Evolutionary conservation across 2,329 filamentous ascomycete genomes (phyloP).

Genomic region (Parafenestella ontariensis): DNA sequence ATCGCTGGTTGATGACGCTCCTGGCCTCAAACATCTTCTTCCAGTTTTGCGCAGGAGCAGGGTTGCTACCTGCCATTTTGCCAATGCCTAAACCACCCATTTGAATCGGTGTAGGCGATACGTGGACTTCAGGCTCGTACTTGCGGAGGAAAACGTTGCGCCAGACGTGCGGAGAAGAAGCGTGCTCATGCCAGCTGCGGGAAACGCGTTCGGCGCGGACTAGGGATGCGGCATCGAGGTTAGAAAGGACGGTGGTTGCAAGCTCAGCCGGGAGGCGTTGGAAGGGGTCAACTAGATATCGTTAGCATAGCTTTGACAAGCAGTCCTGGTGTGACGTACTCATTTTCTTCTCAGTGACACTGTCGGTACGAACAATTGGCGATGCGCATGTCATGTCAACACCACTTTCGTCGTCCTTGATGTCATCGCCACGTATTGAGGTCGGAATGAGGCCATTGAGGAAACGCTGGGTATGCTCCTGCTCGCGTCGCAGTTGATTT

Average conservation of each 20-base stretch:
- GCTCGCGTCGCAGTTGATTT: conserved; percentile 36
- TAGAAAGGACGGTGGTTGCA: conserved; percentile 64
- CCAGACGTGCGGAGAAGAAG: conserved; percentile 67
- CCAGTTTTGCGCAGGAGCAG: conserved; percentile 71
- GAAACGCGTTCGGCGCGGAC: conserved; percentile 63
- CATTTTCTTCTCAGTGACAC: conserved; percentile 43
- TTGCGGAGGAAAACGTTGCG: conserved; percentile 65
- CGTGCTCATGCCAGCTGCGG: conserved; percentile 62
- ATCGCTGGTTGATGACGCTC: conserved; percentile 76
- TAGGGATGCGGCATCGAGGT: conserved; percentile 65
- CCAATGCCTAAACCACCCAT: conserved; percentile 64
- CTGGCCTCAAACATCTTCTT: conserved; percentile 82
- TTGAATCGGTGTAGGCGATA: conserved; percentile 54
- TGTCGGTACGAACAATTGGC: conserved; percentile 42
- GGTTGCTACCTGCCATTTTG: conserved; percentile 57
- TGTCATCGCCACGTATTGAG: conserved; percentile 29
- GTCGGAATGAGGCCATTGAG: conserved; percentile 32
- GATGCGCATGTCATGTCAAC: conserved; percentile 48
- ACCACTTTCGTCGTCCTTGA: conserved; percentile 48
- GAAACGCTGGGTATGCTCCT: conserved; percentile 44
- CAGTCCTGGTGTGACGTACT: conserved; percentile 29
- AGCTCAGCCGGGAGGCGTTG: conserved; percentile 65
- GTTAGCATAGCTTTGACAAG: conserved; percentile 10
- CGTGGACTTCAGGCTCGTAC: conserved; percentile 57
- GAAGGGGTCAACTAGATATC: conserved; percentile 58